A percentile compares a stretch with the other conserved stretches of the same genome.
Evolutionary conservation across 805 yeast genomes (phyloP).

Genomic region (Pichia nanzhaoensis): DNA sequence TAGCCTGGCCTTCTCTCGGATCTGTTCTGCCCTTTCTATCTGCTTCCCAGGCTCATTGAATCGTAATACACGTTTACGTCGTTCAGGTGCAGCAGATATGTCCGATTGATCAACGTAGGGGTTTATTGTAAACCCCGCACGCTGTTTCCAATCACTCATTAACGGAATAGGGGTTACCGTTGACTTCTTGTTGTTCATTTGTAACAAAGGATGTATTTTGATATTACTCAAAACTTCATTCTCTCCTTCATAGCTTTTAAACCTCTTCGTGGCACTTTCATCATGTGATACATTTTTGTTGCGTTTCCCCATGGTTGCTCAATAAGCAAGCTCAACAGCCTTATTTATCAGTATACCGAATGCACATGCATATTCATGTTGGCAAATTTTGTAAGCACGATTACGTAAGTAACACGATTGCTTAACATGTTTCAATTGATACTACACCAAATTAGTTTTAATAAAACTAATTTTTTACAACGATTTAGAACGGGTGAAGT

Average conservation of each 20-base stretch:
- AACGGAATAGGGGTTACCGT: constrained; percentile 16
- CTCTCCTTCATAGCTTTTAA: constrained; percentile 4
- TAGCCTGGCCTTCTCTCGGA: constrained; percentile 36
- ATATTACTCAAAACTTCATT: constrained; percentile 17
- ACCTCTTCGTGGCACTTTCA: not conserved
- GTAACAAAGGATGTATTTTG: constrained; percentile 28
- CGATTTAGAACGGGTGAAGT: no score
- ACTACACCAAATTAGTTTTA: no score
- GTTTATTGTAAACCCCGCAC: constrained; percentile 27
- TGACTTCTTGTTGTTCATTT: not conserved
- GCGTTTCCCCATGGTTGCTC: no score
- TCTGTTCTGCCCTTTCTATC: constrained; percentile 44
- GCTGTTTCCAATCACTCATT: constrained; percentile 17
- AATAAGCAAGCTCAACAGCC: no score
- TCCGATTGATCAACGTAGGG: constrained; percentile 30
- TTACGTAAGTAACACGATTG: no score
- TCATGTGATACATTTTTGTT: not conserved
- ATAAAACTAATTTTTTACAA: no score
- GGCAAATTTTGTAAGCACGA: no score
- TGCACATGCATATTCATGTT: no score
- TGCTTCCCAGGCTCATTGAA: constrained; percentile 63
- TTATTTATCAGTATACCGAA: no score
- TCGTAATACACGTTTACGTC: constrained; percentile 34
- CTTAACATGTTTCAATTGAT: no score
- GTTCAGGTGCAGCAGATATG: constrained; percentile 14